Conservation (phyloP, 768 basidiomycete species). For the Gelatoporia subvermispora region DNA sequence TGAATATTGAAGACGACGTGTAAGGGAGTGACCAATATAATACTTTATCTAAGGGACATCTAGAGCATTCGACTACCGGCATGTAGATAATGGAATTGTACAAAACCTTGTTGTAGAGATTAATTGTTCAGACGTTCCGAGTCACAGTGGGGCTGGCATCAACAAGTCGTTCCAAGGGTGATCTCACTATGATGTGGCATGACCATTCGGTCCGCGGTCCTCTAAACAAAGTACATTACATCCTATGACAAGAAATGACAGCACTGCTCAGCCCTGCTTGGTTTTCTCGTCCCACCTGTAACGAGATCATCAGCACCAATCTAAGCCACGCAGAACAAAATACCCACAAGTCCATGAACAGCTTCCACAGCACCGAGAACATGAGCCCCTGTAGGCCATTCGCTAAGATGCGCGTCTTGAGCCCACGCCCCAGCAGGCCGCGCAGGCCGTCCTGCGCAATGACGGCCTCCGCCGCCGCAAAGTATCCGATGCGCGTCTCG, state of each 20-base stretch:
- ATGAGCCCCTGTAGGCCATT: constrained; percentile 91
- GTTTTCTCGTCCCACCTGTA: constrained; percentile 17
- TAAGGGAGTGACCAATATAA: neutral
- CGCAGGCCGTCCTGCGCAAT: constrained; percentile 68
- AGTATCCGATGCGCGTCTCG: constrained; percentile 73
- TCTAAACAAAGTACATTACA: no score
- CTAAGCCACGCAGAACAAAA: neutral
- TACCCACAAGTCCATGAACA: constrained; percentile 84
- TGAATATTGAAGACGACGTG: constrained; percentile 37
- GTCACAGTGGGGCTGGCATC: no score
- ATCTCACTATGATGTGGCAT: no score
- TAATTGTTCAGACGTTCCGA: no score
- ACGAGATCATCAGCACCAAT: neutral
- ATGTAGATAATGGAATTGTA: no score
- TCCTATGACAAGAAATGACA: no score
- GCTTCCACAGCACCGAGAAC: constrained; percentile 88
- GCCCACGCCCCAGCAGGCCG: constrained; percentile 83
- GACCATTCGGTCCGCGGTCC: no score
- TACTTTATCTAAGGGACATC: no score
- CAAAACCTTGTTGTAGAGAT: no score
- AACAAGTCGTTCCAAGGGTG: no score
- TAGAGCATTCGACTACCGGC: no score
- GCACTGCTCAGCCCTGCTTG: constrained; percentile 3
- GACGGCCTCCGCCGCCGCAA: constrained; percentile 72
- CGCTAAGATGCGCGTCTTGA: constrained; percentile 84